Evolutionary conservation across 2,329 filamentous ascomycete genomes (phyloP).

Genomic region (Ascosphaera pollenicola): DNA sequence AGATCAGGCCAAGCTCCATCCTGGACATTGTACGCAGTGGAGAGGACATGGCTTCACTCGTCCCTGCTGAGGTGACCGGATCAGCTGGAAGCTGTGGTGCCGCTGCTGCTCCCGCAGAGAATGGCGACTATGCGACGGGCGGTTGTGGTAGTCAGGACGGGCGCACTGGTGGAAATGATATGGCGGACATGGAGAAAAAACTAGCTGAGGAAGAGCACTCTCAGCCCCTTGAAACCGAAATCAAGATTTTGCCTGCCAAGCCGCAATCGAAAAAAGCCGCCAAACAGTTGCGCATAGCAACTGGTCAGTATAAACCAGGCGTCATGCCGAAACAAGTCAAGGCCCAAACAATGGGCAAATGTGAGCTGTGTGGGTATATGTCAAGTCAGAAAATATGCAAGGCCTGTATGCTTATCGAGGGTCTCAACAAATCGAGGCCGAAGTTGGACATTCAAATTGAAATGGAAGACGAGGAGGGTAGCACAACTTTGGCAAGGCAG

Average conservation of each 20-base stretch:
- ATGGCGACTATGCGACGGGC: slow-evolving; percentile 32
- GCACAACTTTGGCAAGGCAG: slow-evolving; percentile 27
- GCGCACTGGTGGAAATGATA: slow-evolving; percentile 46
- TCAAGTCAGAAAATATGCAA: slow-evolving; percentile 90
- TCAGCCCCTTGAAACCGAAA: slow-evolving; percentile 41
- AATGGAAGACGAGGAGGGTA: slow-evolving; percentile 28
- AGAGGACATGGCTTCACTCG: slow-evolving; percentile 86
- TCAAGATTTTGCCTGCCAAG: slow-evolving; percentile 21
- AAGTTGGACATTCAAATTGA: slow-evolving; percentile 23
- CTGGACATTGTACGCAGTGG: slow-evolving; percentile 86
- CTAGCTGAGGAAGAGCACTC: slow-evolving; percentile 43
- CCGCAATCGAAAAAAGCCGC: slow-evolving; percentile 5
- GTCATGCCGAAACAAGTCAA: slow-evolving; percentile 36
- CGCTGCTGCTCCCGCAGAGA: slow-evolving; percentile 12
- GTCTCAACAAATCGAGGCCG: slow-evolving; percentile 53
- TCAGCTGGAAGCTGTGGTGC: slow-evolving; percentile 8
- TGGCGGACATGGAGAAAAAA: slow-evolving; percentile 60
- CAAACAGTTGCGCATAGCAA: slow-evolving; percentile 8
- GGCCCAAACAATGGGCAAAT: slow-evolving; percentile 42
- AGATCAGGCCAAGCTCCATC: slow-evolving; percentile 80
- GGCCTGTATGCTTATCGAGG: slow-evolving; percentile 74
- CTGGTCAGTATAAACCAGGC: slow-evolving; percentile 9
- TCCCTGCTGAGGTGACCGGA: slow-evolving; percentile 35
- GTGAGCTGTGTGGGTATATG: slow-evolving; percentile 78
- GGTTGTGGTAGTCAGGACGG: slow-evolving; percentile 57